These are phyloP conservation scores for Fusarium buharicum DNA, from an alignment of 2,329 filamentous ascomycete genomes.

Conservation along the genomic window DNA sequence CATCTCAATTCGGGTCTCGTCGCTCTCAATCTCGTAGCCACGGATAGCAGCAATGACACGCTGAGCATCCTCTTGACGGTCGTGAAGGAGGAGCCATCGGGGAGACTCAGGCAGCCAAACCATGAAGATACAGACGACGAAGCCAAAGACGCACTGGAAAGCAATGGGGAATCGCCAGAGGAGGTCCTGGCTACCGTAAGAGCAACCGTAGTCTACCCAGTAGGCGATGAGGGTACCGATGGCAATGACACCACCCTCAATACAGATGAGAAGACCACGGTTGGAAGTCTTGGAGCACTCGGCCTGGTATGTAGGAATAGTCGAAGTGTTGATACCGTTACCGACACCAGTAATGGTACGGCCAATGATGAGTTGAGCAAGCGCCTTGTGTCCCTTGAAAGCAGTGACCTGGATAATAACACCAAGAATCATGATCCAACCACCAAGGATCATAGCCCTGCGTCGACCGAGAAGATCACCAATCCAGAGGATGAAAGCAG, in stretches of 20 bases:
- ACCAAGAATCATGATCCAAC: slow-evolving; percentile 68
- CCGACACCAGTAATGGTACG: slow-evolving; percentile 63
- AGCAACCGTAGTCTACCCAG: slow-evolving; percentile 57
- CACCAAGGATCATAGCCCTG: slow-evolving; percentile 67
- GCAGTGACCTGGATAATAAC: slow-evolving; percentile 66
- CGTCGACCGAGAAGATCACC: slow-evolving; percentile 64
- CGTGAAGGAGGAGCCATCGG: slow-evolving; percentile 60
- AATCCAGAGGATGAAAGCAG: slow-evolving; percentile 59
- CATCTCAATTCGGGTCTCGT: slow-evolving; percentile 67
- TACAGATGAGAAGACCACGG: slow-evolving; percentile 64
- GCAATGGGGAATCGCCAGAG: slow-evolving; percentile 67
- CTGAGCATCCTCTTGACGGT: slow-evolving; percentile 56
- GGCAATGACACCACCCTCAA: slow-evolving; percentile 56
- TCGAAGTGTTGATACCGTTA: slow-evolving; percentile 62
- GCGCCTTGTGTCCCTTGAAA: slow-evolving; percentile 49
- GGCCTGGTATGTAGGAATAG: slow-evolving; percentile 66
- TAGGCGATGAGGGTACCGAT: slow-evolving; percentile 56
- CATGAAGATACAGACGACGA: slow-evolving; percentile 57
- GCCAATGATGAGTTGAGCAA: slow-evolving; percentile 63
- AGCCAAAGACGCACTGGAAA: slow-evolving; percentile 52
- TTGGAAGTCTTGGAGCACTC: slow-evolving; percentile 64
- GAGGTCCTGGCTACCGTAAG: slow-evolving; percentile 57
- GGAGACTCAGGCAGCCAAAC: slow-evolving; percentile 60
- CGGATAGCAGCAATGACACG: slow-evolving; percentile 45
- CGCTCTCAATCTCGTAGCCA: slow-evolving; percentile 60